Base-by-base conservation (phyloP, 805 yeast species). In the Cyberlindnera euphorbiae region DNA sequence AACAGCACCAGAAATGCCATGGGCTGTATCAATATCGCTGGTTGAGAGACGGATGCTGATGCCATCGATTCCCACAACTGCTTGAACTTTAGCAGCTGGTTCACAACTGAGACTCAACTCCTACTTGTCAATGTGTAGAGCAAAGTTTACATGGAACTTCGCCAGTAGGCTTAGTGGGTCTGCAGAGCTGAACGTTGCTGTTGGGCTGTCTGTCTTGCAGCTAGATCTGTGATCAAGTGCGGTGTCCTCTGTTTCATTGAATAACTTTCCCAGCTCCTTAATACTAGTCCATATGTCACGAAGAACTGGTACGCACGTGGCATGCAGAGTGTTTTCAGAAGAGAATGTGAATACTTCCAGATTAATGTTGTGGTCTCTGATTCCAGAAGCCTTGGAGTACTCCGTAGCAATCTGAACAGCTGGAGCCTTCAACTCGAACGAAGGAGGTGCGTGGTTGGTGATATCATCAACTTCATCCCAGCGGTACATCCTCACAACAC, bases 31-130 rank as follows among this genome's bases (percentile, higher is more conserved):
- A n/a, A 55, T 50, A 8, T 64, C 65, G 30, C 74, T 71, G 1
- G 85, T 66, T 28, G 73, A 72, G 8, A 82, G 45, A 33, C 75
- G 74, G 24, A 86, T 46, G 16, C 69, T 73, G n/a, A 86, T 72
- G 0, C 82, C 79, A 15, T 78, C 82, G 16, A 81, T 71, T 7
- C 87, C 82, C 12, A 87, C 79, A 24, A 82, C 75, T 0, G 97
- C 94, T 26, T 87, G 88, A 2, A 93, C 93, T 53, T 85, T 87
- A 0, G 97, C 97, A 13, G 80, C 80, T 1, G 98, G 98, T 42
- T 85, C 90, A 68, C 98, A 93, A 47, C 95, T 83, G 35, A 93
- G 64, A 3, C 82, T 73, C 16, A 93, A 55, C 29, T 73, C 74
- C 55, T 93, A 98, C 23, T 79, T 73, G 15, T 77, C 88, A 35